Conservation (phyloP, 2,329 filamentous ascomycete genomes). For the Ophiostoma pallidulum region DNA sequence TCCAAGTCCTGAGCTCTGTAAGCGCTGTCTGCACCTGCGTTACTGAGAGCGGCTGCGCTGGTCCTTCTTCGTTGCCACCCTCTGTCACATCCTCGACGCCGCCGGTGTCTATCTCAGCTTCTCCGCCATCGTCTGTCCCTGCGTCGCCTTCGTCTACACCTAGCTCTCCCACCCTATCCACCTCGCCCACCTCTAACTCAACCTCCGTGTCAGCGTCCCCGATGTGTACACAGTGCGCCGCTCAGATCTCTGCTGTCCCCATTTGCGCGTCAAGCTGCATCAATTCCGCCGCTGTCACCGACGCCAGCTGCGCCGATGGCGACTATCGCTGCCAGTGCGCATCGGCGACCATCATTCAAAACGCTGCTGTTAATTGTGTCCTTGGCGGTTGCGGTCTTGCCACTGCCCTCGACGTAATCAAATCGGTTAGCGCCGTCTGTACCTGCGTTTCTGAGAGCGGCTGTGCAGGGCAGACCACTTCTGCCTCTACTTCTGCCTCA, state of each 20-base stretch:
- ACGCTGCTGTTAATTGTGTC: neutral
- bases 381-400: neutral
- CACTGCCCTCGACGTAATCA: neutral
- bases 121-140: neutral
- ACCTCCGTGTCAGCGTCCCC: neutral
- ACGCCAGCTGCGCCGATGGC: neutral
- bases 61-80: neutral
- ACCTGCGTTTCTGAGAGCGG: neutral
- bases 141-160: neutral
- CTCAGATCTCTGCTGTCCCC: neutral
- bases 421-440: neutral
- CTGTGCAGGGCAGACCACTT: neutral
- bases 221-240: neutral
- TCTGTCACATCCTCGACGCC: constrained; percentile 1
- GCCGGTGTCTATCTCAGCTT: constrained; percentile 1
- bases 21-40: constrained; percentile 4
- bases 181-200: neutral
- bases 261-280: neutral
- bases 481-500: too few species aligned
- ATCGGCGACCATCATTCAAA: neutral
- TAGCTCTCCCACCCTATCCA: neutral
- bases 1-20: neutral
- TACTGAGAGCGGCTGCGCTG: constrained; percentile 7
- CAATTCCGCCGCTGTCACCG: neutral
- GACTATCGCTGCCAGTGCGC: neutral